Base-by-base conservation (phyloP, 768 basidiomycete species). In the Tulasnella sp. region DNA sequence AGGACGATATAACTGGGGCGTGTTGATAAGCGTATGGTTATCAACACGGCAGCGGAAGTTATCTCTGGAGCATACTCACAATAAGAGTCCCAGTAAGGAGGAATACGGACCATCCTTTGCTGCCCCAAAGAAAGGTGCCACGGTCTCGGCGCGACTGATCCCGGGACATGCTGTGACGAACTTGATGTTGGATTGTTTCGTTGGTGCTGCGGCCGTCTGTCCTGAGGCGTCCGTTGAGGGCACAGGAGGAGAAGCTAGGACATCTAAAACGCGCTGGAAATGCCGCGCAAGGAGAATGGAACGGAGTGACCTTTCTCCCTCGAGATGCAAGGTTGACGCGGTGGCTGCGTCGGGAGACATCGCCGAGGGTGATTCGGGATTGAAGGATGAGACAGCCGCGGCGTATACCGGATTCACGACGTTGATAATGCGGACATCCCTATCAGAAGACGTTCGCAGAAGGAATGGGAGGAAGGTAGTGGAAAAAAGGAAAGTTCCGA, bases 401-500 rank as follows among this genome's bases (percentile, higher is more conserved):
- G 89, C 82, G 63, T 94, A 96, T 63, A 89, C 88, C 2, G 90
- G 90, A 58, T 91, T 90, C 65, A 93, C 77, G 37, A 91, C 74
- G 56, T 82, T 82, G 66, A 97, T 73, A 61, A 96, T 78, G n/a
- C 92, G 83, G 39, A 96, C 88, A 61, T 92, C 87, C 34, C 91
- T 77, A 66, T 92, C 91, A n/a, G 77, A 74, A 0, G 91, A 90
- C 0, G 86, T 83, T 23, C 85, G 80, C 14, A 96, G 79, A 3
- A 94, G 71, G 27, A 78, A 74, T 2, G 91, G 90, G 0, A 94
- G 75, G 0, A 96, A 74, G 5, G 87, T 73, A 1, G 89, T 92
- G 6, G 78, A 74, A 4, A 92, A 75, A 55, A 91, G 71, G 69
- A 91, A 93, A 2, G 83, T 84, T 19, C 83, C 82, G 35, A 86